Conservation (phyloP, 495 filamentous ascomycete genomes). For the Neurospora sp. region DNA sequence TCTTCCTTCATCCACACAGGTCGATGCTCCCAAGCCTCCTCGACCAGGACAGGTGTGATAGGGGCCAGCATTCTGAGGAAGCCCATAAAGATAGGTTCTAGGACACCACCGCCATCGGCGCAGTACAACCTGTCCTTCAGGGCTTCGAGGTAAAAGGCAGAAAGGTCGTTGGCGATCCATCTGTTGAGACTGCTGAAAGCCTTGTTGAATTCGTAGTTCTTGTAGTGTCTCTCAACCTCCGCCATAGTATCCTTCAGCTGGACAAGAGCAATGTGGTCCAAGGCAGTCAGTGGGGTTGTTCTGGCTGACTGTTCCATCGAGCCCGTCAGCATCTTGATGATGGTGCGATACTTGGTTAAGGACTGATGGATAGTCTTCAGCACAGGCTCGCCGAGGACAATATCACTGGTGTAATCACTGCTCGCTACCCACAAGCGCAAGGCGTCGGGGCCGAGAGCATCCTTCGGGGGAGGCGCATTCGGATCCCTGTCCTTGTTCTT, state of each 20-base stretch:
- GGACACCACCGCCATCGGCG: constrained; percentile 53
- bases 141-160: constrained; percentile 86
- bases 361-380: constrained; percentile 62
- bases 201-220: constrained; percentile 73
- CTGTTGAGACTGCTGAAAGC: constrained; percentile 59
- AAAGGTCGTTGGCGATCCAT: constrained; percentile 75
- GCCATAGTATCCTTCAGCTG: constrained; percentile 56
- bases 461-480: constrained; percentile 11
- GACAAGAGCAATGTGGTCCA: constrained; percentile 66
- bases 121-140: constrained; percentile 88
- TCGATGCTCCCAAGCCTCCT: constrained; percentile 77
- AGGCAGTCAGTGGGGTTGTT: constrained; percentile 34
- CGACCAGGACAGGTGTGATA: constrained; percentile 72
- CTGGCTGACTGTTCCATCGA: constrained; percentile 54
- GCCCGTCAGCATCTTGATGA: constrained; percentile 79
- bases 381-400: constrained; percentile 64
- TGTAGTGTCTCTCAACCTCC: constrained; percentile 50
- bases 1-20: constrained; percentile 51
- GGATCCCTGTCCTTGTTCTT: constrained; percentile 24
- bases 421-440: constrained; percentile 88
- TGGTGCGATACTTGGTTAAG: constrained; percentile 77
- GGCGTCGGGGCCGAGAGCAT: constrained; percentile 62
- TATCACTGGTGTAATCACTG: constrained; percentile 83
- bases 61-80: constrained; percentile 70
- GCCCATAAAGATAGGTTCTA: constrained; percentile 58